Base-by-base conservation (phyloP, 2,329 filamentous ascomycete genomes). In the Graphilbum ipis-grandicollis region DNA sequence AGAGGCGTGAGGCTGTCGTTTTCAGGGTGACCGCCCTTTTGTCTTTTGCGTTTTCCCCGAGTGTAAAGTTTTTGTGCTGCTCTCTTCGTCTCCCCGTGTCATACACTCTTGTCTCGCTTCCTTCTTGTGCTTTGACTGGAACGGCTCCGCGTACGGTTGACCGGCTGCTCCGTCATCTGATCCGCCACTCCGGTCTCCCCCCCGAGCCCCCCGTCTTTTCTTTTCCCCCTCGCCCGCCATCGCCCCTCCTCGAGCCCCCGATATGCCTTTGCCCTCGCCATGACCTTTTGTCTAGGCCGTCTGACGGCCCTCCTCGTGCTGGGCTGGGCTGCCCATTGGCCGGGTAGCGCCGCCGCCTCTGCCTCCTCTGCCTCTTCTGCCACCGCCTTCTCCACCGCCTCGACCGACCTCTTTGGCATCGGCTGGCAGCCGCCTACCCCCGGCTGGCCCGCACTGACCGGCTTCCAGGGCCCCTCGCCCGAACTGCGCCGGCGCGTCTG, bases 401-500 rank as follows among this genome's bases (percentile, higher is more conserved):
- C 9, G 9, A 29, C 5, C 28, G n/a, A 29, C 14, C 7, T 31
- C n/a, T 17, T 7, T 6, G 15, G 8, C 6, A 13, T 15, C 29
- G 5, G 21, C 10, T 39, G 35, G 29, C 44, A 43, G 35, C 41
- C 40, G 7, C 34, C 35, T 12, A 25, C 46, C 26, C 34, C 42
- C 4, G 44, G 46, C 15, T 41, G 43, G 4, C 42, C 46, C 15
- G 39, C 50, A 10, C 41, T 47, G 6, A 31, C 40, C 14, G 45
- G 47, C 26, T 31, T 40, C 17, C 39, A 42, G 7, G 32, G 34
- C 3, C 32, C 37, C 2, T 37, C 35, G 10, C 40, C 35, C 15
- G 43, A 45, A 14, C 46, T 40, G 3, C 39, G 43, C 22, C 43
- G 35, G 29, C 42, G 48, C 18, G 49, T 49, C 34, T 54, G 52